Evolutionary conservation across 2,329 filamentous ascomycete genomes (phyloP).

Genomic region (Plenodomus lindquistii): DNA sequence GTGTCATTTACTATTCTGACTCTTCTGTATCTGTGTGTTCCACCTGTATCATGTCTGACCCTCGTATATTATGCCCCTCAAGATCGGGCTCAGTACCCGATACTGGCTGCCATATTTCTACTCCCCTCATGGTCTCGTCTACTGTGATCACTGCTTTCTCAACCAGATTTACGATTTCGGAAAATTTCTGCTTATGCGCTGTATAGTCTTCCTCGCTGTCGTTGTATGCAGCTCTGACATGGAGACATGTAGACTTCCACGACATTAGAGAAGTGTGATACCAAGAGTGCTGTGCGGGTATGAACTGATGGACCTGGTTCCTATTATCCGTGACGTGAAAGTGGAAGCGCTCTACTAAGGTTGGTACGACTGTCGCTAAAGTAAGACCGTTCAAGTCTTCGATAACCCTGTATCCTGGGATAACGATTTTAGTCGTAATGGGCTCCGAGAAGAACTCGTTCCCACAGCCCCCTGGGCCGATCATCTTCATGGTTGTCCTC

Average conservation of each 20-base stretch:
- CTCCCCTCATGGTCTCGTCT: neutral
- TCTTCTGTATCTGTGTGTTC: neutral
- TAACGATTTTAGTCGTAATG: too few species aligned
- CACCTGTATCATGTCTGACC: too few species aligned
- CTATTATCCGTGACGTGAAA: too few species aligned
- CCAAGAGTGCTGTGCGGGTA: too few species aligned
- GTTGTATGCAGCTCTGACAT: neutral
- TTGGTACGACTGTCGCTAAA: too few species aligned
- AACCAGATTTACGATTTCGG: neutral
- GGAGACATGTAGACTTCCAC: neutral
- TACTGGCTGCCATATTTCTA: neutral
- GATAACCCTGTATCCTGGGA: too few species aligned
- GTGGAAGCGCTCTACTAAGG: too few species aligned
- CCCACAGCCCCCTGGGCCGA: too few species aligned
- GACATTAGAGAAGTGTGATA: neutral
- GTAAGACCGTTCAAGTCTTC: too few species aligned
- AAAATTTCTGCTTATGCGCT: neutral
- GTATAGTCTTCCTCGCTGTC: neutral
- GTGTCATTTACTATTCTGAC: neutral
- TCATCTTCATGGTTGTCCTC: too few species aligned
- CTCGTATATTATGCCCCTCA: neutral
- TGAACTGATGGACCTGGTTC: too few species aligned
- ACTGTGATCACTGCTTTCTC: neutral
- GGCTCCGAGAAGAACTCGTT: too few species aligned
- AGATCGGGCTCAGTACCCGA: neutral